Evolutionary conservation across 441 rosid species (phyloP), one percentile per base, ranked within the genome.

Genomic region (Adansonia grandidieri): DNA sequence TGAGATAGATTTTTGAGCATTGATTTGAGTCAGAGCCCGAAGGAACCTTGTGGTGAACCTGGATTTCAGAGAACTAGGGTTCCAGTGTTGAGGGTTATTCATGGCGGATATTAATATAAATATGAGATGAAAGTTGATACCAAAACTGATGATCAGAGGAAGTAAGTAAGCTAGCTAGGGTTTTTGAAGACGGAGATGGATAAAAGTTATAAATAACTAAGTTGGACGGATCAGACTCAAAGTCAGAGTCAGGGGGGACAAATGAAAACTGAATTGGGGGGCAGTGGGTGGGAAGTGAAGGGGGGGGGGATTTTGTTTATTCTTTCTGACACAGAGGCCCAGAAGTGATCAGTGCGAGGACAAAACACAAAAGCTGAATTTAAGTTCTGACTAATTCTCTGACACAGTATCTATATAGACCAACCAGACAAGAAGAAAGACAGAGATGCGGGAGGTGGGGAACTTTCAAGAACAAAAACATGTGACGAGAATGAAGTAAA

Each of bases 21-120:
- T 85, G 37, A 91, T 88, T 64, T 67, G 79, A 5, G 60, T 62
- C 71, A 89, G 79, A 69, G 92, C 86, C 56, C 77, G 82, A 28
- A 88, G 84, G 72, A 90, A 89, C 54, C 79, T 69, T 40, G 73
- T 77, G 17, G 90, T 64, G 47, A 91, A 88, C 78, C 83, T 88
- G 24, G 87, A 84, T 66, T 79, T 81, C 1, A 87, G 13, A 8
- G 84, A 84, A 79, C 40, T 81, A 80, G 86, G 86, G 80, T 80
- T 82, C 54, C 24, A 28, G 83, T 83, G 80, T 77, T 79, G 57
- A 51, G 61, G 76, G 28, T 57, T 61, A 22, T 61, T n/a, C 64
- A 17, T 57, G 1, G 20, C 37, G 47, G 6, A 42, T 50, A 50
- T 24, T 50, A 4, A 4, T 50, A 50, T 50, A 50, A 17, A 22